Percentiles rank a stretch among this genome's conserved stretches.
Evolutionary conservation across 306 rosid species (phyloP).

Genomic region (Gynostemma pentaphyllum): DNA sequence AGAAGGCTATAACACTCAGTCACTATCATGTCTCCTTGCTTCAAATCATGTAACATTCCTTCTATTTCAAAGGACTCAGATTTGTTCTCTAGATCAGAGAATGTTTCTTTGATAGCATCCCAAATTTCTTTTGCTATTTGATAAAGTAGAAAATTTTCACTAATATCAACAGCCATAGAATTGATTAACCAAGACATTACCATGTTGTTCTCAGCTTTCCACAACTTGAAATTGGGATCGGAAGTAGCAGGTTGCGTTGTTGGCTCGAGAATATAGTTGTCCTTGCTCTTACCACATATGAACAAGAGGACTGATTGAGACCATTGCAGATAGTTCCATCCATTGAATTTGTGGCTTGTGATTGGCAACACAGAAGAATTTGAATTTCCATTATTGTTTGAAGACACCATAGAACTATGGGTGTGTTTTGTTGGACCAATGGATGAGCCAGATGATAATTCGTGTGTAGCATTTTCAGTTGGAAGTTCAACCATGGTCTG

Average conservation of each 20-base stretch:
- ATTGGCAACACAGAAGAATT: not conserved
- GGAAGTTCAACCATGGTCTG: no score
- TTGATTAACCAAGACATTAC: not conserved
- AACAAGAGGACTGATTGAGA: not conserved
- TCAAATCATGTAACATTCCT: not conserved
- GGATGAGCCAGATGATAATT: no score
- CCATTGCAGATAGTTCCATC: not conserved
- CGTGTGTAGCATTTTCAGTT: no score
- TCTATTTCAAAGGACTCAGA: not conserved
- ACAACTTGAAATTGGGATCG: not conserved
- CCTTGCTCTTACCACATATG: not conserved
- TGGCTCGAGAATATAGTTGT: not conserved
- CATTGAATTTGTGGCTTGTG: not conserved
- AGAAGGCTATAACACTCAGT: not conserved
- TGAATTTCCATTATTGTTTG: no score
- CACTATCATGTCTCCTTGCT: not conserved
- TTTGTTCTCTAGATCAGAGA: not conserved
- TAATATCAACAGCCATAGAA: not conserved
- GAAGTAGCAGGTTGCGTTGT: not conserved
- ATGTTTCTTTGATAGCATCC: not conserved
- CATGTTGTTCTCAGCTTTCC: not conserved
- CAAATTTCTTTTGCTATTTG: not conserved
- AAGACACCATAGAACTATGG: no score
- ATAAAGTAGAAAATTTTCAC: not conserved
- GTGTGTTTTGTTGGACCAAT: no score